Evolutionary conservation across 1,139 yeast species (phyloP).

Genomic region (Suhomyces bribrorum): DNA sequence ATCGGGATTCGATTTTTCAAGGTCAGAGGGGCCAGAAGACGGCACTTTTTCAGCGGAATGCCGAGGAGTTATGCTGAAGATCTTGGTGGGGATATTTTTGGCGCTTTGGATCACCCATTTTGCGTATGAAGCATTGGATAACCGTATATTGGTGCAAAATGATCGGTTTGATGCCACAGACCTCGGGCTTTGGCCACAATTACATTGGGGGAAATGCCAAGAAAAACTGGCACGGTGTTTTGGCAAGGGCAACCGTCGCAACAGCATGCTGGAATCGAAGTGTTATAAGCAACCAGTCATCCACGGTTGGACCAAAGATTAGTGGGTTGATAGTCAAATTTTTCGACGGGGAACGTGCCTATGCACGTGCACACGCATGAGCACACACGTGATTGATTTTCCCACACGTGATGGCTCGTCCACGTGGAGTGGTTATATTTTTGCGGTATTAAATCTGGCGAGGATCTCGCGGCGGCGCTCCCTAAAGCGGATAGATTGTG

Average conservation of each 20-base stretch:
- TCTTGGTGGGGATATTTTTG: slow-evolving; percentile 12
- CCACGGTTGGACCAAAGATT: background rate
- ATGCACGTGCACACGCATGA: too few relatives aligned
- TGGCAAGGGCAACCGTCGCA: slow-evolving; percentile 25
- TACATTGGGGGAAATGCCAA: slow-evolving; percentile 24
- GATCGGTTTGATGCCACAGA: slow-evolving; percentile 26
- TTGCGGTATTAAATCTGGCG: too few relatives aligned
- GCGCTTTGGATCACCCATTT: slow-evolving; percentile 27
- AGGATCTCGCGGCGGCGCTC: too few relatives aligned
- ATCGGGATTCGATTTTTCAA: background rate
- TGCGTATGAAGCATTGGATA: slow-evolving; percentile 27
- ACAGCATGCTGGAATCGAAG: slow-evolving; percentile 16
- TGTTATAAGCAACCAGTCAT: background rate
- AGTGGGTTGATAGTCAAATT: background rate
- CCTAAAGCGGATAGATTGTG: too few relatives aligned
- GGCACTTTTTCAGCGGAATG: too few relatives aligned
- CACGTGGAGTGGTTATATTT: too few relatives aligned
- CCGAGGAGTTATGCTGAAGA: slow-evolving; percentile 4
- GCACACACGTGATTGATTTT: too few relatives aligned
- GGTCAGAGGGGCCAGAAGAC: too few relatives aligned
- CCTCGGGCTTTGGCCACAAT: slow-evolving; percentile 19
- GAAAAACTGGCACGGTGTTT: slow-evolving; percentile 23
- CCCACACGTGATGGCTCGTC: too few relatives aligned
- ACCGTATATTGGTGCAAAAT: slow-evolving; percentile 28
- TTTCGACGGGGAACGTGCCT: too few relatives aligned